phyloP scores from a whole-genome alignment of 805 yeast species.

The Tetrapisispora pingtungensis region DNA sequence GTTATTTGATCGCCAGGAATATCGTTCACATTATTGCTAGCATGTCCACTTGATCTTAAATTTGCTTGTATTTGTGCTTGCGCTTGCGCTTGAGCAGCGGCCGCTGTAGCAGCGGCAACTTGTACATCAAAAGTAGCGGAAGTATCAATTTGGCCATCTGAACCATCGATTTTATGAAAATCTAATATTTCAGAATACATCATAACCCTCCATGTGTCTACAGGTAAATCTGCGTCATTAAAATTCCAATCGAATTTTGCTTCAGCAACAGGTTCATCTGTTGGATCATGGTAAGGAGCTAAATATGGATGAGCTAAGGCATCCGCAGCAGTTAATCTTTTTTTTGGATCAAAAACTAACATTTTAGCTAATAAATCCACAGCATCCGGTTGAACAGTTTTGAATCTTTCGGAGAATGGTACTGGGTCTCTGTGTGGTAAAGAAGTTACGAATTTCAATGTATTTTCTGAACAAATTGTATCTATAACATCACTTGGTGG shows the following conservation, averaged over 20 bases:
- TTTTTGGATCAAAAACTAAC: constrained; percentile 91
- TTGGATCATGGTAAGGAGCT: constrained; percentile 93
- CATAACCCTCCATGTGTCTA: constrained; percentile 98
- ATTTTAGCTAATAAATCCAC: constrained; percentile 79
- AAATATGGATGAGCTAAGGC: constrained; percentile 85
- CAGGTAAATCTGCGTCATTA: constrained; percentile 94
- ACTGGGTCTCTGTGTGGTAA: constrained; percentile 90
- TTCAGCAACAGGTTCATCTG: constrained; percentile 92
- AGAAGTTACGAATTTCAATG: constrained; percentile 85
- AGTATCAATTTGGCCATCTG: constrained; percentile 27
- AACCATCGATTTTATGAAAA: constrained; percentile 78
- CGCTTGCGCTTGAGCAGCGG: constrained; percentile 29
- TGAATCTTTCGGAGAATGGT: constrained; percentile 74
- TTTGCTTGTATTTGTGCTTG: constrained; percentile 21
- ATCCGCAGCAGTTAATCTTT: constrained; percentile 85
- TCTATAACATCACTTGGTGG: constrained; percentile 95
- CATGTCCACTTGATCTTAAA: constrained; percentile 3
- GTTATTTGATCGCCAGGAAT: constrained; percentile 3
- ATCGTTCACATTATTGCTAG: not conserved
- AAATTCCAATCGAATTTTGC: constrained; percentile 96
- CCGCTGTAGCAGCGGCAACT: constrained; percentile 31
- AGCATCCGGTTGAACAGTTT: constrained; percentile 72
- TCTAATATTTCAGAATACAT: constrained; percentile 96
- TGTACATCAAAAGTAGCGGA: constrained; percentile 29
- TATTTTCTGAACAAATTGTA: constrained; percentile 92